Evolutionary conservation across 2,329 filamentous ascomycete species (phyloP).

Genomic region (Macrophomina pseudophaseolina): DNA sequence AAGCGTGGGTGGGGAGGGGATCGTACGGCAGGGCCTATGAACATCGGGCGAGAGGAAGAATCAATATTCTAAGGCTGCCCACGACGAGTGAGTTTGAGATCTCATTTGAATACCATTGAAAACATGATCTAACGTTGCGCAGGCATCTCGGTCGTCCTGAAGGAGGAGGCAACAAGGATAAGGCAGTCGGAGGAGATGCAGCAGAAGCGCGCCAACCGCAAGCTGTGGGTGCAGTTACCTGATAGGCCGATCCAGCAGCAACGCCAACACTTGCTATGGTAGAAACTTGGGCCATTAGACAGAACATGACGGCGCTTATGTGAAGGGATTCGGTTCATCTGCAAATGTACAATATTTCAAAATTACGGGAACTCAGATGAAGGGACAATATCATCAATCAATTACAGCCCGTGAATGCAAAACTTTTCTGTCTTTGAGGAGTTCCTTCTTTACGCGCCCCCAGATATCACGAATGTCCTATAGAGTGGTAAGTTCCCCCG

Average conservation of each 20-base stretch:
- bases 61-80: conserved; percentile 71
- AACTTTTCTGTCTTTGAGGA: not conserved
- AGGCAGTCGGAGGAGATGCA: conserved; percentile 78
- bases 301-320: not conserved
- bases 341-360: conserved; percentile 4
- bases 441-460: conserved; percentile 7
- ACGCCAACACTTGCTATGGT: conserved; percentile 93
- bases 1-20: conserved; percentile 90
- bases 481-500: not conserved
- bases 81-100: conserved; percentile 69
- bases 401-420: not conserved
- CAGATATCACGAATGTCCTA: not conserved
- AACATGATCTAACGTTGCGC: conserved; percentile 26
- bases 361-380: too few species aligned
- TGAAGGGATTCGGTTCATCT: not conserved
- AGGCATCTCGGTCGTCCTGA: conserved; percentile 82
- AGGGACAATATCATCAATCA: not conserved
- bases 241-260: conserved; percentile 84
- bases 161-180: conserved; percentile 90
- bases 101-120: not conserved
- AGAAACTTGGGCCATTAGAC: conserved; percentile 34
- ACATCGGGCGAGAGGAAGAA: conserved; percentile 76
- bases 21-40: conserved; percentile 63
- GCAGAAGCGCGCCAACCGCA: conserved; percentile 73
- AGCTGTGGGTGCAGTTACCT: conserved; percentile 86